phyloP scores from a whole-genome alignment of 1,284 basidiomycete genomes.

The Heterobasidion occidentale region DNA sequence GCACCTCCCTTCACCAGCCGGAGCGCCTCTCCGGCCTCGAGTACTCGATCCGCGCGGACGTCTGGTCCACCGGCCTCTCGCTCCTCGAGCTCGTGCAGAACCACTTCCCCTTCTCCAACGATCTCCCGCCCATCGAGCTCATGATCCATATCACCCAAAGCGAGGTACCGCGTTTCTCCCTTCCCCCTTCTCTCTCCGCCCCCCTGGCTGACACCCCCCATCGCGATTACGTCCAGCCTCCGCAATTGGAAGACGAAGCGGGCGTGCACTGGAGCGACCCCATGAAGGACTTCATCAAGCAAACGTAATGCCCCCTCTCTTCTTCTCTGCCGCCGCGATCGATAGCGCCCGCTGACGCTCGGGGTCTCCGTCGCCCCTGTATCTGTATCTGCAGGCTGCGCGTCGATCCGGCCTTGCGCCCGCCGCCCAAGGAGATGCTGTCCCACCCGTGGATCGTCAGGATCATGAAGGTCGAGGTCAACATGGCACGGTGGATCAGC shows the following conservation, averaged over 20 bases:
- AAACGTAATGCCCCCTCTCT: conserved; percentile 52
- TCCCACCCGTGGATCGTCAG: conserved; percentile 82
- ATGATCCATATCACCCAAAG: conserved; percentile 86
- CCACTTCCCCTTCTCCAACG: conserved; percentile 91
- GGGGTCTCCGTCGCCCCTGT: not conserved
- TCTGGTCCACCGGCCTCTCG: conserved; percentile 96
- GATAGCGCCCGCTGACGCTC: not conserved
- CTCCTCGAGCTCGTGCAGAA: conserved; percentile 92
- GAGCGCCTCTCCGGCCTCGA: conserved; percentile 87
- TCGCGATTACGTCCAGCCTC: conserved; percentile 46
- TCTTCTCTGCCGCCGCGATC: not conserved
- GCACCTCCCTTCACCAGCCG: conserved; percentile 44
- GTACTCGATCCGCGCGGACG: conserved; percentile 92
- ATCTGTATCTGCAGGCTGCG: conserved; percentile 19
- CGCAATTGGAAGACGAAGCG: conserved; percentile 69
- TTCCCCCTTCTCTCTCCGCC: conserved; percentile 10
- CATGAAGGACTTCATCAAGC: conserved; percentile 90
- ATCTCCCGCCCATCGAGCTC: conserved; percentile 89
- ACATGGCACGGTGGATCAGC: conserved; percentile 87
- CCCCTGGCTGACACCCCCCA: not conserved
- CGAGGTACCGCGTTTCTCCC: conserved; percentile 40
- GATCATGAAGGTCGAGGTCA: conserved; percentile 76
- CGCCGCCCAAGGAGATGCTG: conserved; percentile 82
- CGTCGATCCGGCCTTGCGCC: conserved; percentile 43
- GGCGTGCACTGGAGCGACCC: conserved; percentile 73